phyloP scores from a whole-genome alignment of 176 grass and related monocot species.

The Eragrostis nindensis region DNA sequence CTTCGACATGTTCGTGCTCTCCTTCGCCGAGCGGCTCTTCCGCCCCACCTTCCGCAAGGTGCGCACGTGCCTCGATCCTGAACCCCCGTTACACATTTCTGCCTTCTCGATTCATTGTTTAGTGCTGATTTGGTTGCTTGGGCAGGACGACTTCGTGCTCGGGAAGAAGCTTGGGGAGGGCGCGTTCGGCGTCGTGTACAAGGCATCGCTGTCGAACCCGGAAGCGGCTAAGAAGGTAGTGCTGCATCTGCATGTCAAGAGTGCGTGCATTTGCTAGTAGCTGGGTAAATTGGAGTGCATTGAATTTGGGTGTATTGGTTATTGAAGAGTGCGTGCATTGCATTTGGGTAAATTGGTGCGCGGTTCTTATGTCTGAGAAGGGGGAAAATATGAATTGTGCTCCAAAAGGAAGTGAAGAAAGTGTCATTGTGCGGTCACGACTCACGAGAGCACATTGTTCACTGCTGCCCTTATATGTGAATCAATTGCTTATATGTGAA shows the following conservation, averaged over 20 bases:
- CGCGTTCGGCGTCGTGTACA: slow-evolving; percentile 90
- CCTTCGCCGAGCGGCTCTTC: slow-evolving; percentile 77
- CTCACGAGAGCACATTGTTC: not conserved
- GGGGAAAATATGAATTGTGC: not conserved
- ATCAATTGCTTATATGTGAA: slow-evolving; percentile 4
- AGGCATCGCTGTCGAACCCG: slow-evolving; percentile 71
- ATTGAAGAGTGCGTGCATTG: no score
- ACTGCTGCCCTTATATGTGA: not conserved
- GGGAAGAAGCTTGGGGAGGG: slow-evolving; percentile 95
- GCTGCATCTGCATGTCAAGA: not conserved
- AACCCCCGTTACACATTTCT: not conserved
- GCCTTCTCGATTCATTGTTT: not conserved
- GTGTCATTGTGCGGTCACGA: not conserved
- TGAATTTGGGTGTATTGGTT: not conserved
- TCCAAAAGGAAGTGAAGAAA: not conserved
- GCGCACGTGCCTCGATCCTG: not conserved
- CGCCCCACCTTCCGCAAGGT: slow-evolving; percentile 91
- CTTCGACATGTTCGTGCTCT: slow-evolving; percentile 97
- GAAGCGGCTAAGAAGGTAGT: slow-evolving; percentile 73
- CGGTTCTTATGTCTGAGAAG: no score
- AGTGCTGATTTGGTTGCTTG: slow-evolving; percentile 27
- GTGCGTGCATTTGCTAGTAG: no score
- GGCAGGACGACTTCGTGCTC: slow-evolving; percentile 81
- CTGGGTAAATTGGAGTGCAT: not conserved
- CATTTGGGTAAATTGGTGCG: no score